Base-by-base conservation (phyloP, 2,329 filamentous ascomycete genomes). In the Aspergillus spinulosporus region DNA sequence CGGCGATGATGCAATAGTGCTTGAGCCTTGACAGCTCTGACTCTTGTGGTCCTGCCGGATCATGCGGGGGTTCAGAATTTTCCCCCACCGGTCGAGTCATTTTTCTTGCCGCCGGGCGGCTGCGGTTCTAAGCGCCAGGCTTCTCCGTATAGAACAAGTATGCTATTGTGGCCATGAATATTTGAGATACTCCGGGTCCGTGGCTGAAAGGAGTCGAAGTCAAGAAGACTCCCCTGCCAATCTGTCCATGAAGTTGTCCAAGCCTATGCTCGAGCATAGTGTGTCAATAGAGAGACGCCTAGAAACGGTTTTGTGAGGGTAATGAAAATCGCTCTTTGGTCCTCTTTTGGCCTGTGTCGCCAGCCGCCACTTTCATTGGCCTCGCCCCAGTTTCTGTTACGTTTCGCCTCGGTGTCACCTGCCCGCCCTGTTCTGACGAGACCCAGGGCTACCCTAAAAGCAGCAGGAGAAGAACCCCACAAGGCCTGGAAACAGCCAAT, bases 281-380 rank as follows among this genome's bases (percentile, higher is more conserved):
- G 40, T 52, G 40, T 45, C 39, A 49, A 49, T 49, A 49, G 36
- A 8, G 12, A 40, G 14, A 49, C 29, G 47, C 47, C 47, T 26
- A 40, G 47, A 31, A 49, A 49, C 45, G 60, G 60, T 71, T 72
- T 70, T 58, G 60, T 65, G 64, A 59, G 64, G 60, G 63, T 65
- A 66, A 66, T 65, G 59, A 54, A 65, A 66, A 64, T 55, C 58
- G 44, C 49, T 56, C 39, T 48, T 51, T 60, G 57, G 60, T 65
- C 54, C 36, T 39, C 36, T 21, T 21, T 21, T 21, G 21, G 21
- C 21, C 21, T 21, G 21, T 21, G 21, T 21, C 29, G 34, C 15
- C 21, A 21, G 21, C 21, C 21, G 21, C 21, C 21, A 21, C 21
- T 21, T 21, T 21, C 21, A 21, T 21, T 21, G 21, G 21, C 21